These are phyloP conservation scores for Thoreauomyces humboldtii DNA, from an alignment of 192 early-diverging fungal genomes.

Conservation along the genomic window DNA sequence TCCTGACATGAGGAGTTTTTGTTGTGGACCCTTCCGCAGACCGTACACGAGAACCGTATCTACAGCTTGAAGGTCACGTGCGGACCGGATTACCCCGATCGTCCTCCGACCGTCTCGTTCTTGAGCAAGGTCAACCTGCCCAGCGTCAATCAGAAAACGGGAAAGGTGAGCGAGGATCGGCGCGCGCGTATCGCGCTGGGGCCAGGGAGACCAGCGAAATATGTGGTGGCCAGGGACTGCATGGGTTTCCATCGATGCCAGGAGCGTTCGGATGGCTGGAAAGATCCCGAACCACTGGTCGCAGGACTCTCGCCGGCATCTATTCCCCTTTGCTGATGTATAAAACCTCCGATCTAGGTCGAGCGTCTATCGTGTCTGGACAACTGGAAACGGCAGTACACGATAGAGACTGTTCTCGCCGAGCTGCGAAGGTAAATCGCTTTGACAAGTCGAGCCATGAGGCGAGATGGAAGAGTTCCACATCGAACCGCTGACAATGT, in stretches of 20 bases:
- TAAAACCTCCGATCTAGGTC: no score
- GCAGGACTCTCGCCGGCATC: no score
- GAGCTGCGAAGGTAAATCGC: constrained; percentile 73
- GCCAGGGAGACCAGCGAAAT: no score
- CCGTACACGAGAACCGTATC: constrained; percentile 95
- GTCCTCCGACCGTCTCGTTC: constrained; percentile 77
- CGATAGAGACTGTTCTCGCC: constrained; percentile 76
- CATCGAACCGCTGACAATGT: constrained; percentile 1
- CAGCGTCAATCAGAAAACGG: constrained; percentile 77
- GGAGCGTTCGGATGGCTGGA: no score
- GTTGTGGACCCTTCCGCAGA: constrained; percentile 48
- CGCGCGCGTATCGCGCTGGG: no score
- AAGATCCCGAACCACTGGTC: no score
- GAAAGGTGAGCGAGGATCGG: constrained; percentile 73
- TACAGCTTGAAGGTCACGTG: constrained; percentile 85
- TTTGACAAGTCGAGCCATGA: no score
- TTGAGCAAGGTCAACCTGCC: constrained; percentile 81
- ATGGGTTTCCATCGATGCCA: no score
- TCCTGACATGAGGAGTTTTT: no score
- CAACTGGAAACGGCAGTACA: constrained; percentile 77
- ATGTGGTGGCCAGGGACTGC: no score
- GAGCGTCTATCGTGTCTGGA: constrained; percentile 74
- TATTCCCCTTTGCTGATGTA: neutral
- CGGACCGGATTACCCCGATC: constrained; percentile 80
- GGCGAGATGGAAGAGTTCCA: no score